Evolutionary conservation across 257 asterid genomes (phyloP), one percentile per base, ranked within the genome.

Genomic region (Solanum gandarillasii): DNA sequence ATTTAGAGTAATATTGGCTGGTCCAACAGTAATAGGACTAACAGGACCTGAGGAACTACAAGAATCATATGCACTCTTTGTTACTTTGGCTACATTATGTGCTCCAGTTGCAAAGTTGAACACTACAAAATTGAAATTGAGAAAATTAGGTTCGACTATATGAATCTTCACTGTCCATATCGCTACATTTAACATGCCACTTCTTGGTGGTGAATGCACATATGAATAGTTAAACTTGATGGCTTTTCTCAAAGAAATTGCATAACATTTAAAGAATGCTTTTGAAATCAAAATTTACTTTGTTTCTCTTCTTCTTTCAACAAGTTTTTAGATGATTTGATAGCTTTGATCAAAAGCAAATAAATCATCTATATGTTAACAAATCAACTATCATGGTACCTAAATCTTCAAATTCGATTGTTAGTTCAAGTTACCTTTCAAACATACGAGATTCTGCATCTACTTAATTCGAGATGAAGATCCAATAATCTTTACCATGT

Each of bases 21-120:
- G 98, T 36, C 95, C 95, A 6, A 58, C 84, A 3, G 94, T 92
- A 3, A 41, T 36, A 7, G 90, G 84, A 0, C 83, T 55, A 2
- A 92, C 65, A 13, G 97, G 94, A 3, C 16, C 84, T 65, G 52
- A 60, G 13, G 97, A 70, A 89, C 74, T 88, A 89, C 98, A 95
- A 0, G 83, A 71, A 21, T 90, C 97, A 12, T 6, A 94, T 6
- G 92, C 92, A 16, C 86, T 90, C 87, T 86, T 94, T 5, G 94
- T 89, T 14, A 94, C 98, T 55, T 68, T 88, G 18, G 96, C 97
- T 13, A 90, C 96, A 67, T 91, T 89, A n/a, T 95, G 97, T 7
- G 6, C 2, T 65, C 95, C 96, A 0, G 94, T 91, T 11, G 27
- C 10, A 91, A 91, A 95, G 87, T 95, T 95, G 94, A 95, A 95